phyloP scores from a whole-genome alignment of 495 filamentous ascomycete genomes.

The Pseudevernia furfuracea region DNA sequence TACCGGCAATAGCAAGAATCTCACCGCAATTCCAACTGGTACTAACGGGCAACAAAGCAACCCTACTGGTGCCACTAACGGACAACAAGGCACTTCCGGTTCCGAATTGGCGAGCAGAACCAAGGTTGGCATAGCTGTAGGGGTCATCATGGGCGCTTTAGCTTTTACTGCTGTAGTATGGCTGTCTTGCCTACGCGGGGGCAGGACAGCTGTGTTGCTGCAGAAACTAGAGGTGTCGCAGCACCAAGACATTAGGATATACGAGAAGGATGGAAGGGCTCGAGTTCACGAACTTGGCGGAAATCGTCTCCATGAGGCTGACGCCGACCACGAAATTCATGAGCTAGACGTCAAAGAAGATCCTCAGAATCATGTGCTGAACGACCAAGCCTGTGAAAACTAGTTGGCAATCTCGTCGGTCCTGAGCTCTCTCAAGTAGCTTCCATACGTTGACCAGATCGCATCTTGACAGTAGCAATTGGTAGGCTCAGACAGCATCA shows the following conservation, averaged over 20 bases:
- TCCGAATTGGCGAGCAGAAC: neutral
- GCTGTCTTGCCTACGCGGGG: neutral
- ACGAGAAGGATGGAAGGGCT: neutral
- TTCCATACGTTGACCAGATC: conserved; percentile 13
- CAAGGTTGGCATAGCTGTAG: neutral
- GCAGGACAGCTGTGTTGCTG: neutral
- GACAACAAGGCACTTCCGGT: too few relatives aligned
- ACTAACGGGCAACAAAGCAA: neutral
- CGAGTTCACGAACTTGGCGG: neutral
- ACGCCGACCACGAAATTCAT: neutral
- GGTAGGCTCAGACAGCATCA: neutral
- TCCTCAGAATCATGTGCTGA: neutral
- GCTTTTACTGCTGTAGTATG: neutral
- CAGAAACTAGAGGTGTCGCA: too few relatives aligned
- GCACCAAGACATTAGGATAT: neutral
- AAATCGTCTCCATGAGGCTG: neutral
- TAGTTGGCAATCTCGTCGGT: neutral
- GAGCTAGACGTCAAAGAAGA: neutral
- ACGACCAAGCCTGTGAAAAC: neutral
- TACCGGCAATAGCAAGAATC: neutral
- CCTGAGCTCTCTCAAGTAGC: neutral
- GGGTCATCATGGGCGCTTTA: neutral
- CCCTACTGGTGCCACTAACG: neutral
- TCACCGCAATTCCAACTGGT: neutral
- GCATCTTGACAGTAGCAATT: neutral